Conservation (phyloP, 805 yeast species). For the Saturnispora silvae region DNA sequence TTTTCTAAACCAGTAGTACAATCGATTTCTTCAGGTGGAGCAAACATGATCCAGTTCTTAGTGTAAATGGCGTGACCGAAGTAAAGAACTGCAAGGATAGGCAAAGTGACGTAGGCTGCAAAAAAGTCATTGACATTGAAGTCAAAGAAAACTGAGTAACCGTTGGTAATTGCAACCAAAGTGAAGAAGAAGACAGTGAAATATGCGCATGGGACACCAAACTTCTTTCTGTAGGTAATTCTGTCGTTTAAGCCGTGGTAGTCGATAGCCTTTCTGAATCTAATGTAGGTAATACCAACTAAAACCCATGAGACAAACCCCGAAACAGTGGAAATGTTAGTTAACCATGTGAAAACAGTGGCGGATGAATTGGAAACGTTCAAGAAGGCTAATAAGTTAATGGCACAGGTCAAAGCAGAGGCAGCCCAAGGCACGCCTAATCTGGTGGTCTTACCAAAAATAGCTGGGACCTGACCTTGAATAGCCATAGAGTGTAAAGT, state of each 20-base stretch:
- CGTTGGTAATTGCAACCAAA: conserved; percentile 57
- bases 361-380: conserved; percentile 44
- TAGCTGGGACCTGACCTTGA: conserved; percentile 30
- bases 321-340: conserved; percentile 54
- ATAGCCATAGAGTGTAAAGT: conserved; percentile 31
- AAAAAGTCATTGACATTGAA: conserved; percentile 49
- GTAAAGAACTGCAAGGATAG: conserved; percentile 42
- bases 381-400: conserved; percentile 41
- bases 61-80: conserved; percentile 46
- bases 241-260: conserved; percentile 44
- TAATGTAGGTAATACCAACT: conserved; percentile 40
- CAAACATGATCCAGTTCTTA: conserved; percentile 34
- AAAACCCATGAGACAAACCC: conserved; percentile 59
- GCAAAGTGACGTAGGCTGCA: conserved; percentile 64
- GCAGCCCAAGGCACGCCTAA: conserved; percentile 48
- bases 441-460: conserved; percentile 30
- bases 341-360: conserved; percentile 51
- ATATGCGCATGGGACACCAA: conserved; percentile 51
- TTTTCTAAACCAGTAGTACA: conserved; percentile 49
- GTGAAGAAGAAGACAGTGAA: conserved; percentile 36
- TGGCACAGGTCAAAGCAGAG: conserved; percentile 30
- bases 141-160: conserved; percentile 54
- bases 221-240: conserved; percentile 44
- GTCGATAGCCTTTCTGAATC: conserved; percentile 55
- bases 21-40: conserved; percentile 49